These are phyloP conservation scores for Quillaja saponaria DNA, from an alignment of 306 rosid species.

Conservation along the genomic window DNA sequence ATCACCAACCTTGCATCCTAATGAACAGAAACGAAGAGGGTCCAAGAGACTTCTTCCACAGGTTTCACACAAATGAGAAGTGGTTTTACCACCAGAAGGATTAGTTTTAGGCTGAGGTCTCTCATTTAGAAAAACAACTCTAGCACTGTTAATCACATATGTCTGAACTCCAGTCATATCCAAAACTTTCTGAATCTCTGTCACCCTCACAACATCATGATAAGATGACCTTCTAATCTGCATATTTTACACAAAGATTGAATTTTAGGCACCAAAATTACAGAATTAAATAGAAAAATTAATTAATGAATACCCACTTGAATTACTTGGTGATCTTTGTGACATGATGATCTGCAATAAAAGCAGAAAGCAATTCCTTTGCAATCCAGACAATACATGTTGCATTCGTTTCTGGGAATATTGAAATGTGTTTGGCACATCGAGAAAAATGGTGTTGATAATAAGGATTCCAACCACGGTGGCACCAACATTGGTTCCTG, in stretches of 20 bases:
- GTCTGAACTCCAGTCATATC: conserved; percentile 69
- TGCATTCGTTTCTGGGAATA: conserved; percentile 60
- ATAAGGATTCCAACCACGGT: conserved; percentile 57
- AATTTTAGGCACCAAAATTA: no score
- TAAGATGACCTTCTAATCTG: conserved; percentile 75
- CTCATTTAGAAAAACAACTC: conserved; percentile 68
- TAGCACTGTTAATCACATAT: conserved; percentile 68
- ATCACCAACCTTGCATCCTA: conserved; percentile 76
- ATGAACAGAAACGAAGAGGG: conserved; percentile 64
- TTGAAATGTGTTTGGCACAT: conserved; percentile 43
- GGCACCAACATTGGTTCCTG: conserved; percentile 50
- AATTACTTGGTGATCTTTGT: conserved; percentile 63
- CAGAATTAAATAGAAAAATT: not conserved
- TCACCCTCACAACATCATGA: conserved; percentile 66
- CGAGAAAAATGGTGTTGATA: conserved; percentile 53
- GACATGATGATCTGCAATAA: conserved; percentile 56
- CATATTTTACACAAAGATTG: conserved; percentile 2
- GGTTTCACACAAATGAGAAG: conserved; percentile 49
- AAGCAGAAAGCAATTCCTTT: conserved; percentile 47
- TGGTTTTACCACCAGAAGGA: conserved; percentile 27
- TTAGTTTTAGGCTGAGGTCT: conserved; percentile 58
- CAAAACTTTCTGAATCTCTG: conserved; percentile 60
- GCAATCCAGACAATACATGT: conserved; percentile 70
- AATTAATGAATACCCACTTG: conserved; percentile 43
- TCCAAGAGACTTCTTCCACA: conserved; percentile 64